Evolutionary conservation across 2,329 filamentous ascomycete species (phyloP), one percentile per base, ranked within the genome.

Genomic region (Clonostachys sp.): DNA sequence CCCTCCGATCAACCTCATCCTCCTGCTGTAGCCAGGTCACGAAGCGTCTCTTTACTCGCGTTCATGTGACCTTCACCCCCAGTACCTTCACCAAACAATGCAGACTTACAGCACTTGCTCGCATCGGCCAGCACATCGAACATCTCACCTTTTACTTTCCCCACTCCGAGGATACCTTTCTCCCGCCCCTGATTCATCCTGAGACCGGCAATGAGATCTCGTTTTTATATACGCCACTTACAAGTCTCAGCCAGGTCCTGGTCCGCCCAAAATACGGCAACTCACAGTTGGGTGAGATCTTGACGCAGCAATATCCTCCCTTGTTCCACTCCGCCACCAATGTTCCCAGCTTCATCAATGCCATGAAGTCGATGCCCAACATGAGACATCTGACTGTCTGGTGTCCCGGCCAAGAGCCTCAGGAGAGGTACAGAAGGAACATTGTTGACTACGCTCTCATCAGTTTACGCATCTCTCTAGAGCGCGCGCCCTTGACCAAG

Each of bases 291-390:
- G 90, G 85, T 51, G 86, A 92, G 60, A 78, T 95, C 49, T 75
- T 95, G 51, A 88, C 89, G 13, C 83, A 89, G 61, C 90, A 95
- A 67, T 95, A 95, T 59, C 89, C 89, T 45, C 89, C 91, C 6
- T 71, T 95, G 4, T 95, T 95, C 68, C 91, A 96, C 61, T 88
- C 90, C 7, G 88, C 91, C 8, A 92, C 89, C 51, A 94, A 96
- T 61, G 86, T 95, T 7, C 81, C 87, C 6, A 87, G 88, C 38
- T 95, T 96, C 69, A 84, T 92, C 56, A 77, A 83, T 53, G 87
- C 87, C 44, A 74, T 95, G 61, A 78, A 77, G 35, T 72, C 83
- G 52, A 65, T 95, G 58, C 71, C 80, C 49, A 86, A 85, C 56
- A 72, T 96, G 57, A 74, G 80, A 42, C 87, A 92, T 62, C 73